phyloP scores from a whole-genome alignment of 805 yeast genomes.

The Candida loeiensis region DNA sequence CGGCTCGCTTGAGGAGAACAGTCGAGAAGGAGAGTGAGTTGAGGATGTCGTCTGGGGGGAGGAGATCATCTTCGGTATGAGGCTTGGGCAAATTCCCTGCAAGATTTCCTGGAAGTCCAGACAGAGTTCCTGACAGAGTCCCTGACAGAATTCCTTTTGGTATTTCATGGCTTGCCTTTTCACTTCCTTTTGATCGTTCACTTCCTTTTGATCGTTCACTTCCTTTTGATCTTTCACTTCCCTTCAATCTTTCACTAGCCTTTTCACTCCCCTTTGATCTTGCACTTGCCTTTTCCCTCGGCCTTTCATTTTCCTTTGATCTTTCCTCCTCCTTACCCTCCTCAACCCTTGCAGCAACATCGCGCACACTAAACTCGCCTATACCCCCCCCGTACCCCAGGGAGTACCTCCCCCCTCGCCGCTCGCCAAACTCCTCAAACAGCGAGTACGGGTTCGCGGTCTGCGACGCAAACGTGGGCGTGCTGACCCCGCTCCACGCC shows the following conservation, averaged over 20 bases:
- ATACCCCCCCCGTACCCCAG: not conserved
- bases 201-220: too few species aligned
- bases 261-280: not conserved
- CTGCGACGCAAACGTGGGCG: conserved; percentile 1
- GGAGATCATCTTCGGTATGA: not conserved
- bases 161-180: too few species aligned
- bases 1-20: conserved; percentile 24
- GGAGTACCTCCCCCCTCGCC: not conserved
- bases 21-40: too few species aligned
- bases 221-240: too few species aligned
- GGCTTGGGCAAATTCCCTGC: not conserved
- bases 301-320: not conserved
- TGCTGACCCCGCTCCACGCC: not conserved
- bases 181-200: too few species aligned
- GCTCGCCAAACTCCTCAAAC: not conserved
- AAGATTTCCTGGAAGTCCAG: too few species aligned
- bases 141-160: too few species aligned
- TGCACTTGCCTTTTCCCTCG: not conserved
- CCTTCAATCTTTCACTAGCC: not conserved
- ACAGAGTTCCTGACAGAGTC: too few species aligned
- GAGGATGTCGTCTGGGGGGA: not conserved
- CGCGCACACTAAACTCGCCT: not conserved
- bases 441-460: not conserved
- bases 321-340: not conserved
- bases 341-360: not conserved